Evolutionary conservation across 1,139 yeast species (phyloP).

Genomic region (Zygosaccharomyces pseudobailii): DNA sequence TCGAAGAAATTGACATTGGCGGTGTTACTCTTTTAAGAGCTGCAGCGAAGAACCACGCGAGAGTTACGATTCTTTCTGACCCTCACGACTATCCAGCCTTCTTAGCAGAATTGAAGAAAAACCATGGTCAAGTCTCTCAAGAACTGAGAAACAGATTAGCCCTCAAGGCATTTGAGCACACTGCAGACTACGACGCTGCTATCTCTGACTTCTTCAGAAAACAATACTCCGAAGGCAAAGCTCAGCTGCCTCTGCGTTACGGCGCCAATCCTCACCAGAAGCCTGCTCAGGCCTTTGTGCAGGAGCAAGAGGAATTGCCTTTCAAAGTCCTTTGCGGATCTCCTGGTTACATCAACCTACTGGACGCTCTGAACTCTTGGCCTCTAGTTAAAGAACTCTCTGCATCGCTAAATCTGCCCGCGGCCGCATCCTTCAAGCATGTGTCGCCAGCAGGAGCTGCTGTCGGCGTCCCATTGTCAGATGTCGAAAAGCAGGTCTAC

Average conservation of each 20-base stretch:
- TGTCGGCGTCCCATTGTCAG: constrained; percentile 87
- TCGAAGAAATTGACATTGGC: constrained; percentile 97
- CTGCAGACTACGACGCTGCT: constrained; percentile 94
- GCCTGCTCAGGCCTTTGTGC: constrained; percentile 95
- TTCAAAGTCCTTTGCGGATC: constrained; percentile 91
- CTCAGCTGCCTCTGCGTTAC: constrained; percentile 91
- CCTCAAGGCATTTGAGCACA: constrained; percentile 94
- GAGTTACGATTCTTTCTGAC: constrained; percentile 92
- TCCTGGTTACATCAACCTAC: constrained; percentile 93
- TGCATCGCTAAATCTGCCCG: constrained; percentile 91
- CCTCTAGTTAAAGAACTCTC: constrained; percentile 95
- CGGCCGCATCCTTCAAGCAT: constrained; percentile 98
- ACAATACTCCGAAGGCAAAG: constrained; percentile 83
- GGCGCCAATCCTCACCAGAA: constrained; percentile 99
- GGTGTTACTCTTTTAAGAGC: constrained; percentile 97
- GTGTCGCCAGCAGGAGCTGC: constrained; percentile 99
- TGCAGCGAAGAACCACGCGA: constrained; percentile 95
- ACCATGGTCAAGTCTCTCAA: constrained; percentile 60
- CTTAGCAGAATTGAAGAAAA: constrained; percentile 62
- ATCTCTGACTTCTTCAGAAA: constrained; percentile 96
- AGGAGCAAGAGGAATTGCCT: constrained; percentile 76
- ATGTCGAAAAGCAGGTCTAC: constrained; percentile 88
- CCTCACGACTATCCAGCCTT: constrained; percentile 88
- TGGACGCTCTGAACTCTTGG: constrained; percentile 98
- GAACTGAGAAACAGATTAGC: constrained; percentile 81